Evolutionary conservation across 768 basidiomycete genomes (phyloP).

Genomic region (Podaxis sp.): DNA sequence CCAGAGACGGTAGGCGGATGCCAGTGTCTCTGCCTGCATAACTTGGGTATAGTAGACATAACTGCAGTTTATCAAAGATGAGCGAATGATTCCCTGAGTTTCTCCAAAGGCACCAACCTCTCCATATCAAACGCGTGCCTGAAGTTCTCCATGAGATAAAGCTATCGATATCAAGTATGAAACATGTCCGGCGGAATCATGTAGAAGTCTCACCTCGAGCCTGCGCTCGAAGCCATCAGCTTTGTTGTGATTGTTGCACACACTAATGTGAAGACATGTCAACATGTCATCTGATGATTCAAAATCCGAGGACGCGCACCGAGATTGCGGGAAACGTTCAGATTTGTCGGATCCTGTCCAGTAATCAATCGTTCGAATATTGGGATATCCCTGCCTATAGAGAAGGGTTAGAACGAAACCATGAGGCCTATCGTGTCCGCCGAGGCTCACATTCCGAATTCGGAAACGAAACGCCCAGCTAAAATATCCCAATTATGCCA

Average conservation of each 20-base stretch:
- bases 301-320: constrained; percentile 37
- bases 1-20: constrained; percentile 89
- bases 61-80: constrained; percentile 34
- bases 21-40: constrained; percentile 93
- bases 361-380: constrained; percentile 85
- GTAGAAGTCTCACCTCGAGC: constrained; percentile 56
- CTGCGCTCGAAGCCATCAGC: constrained; percentile 85
- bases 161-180: constrained; percentile 32
- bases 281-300: background rate
- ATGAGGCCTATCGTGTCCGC: background rate
- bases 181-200: background rate
- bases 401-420: background rate
- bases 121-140: constrained; percentile 86
- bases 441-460: constrained; percentile 81
- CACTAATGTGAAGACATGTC: constrained; percentile 33
- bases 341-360: constrained; percentile 77
- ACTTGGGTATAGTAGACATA: constrained; percentile 94
- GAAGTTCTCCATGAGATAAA: constrained; percentile 96
- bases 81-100: background rate
- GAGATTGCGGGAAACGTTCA: constrained; percentile 88
- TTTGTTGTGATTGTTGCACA: constrained; percentile 86
- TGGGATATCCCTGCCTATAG: constrained; percentile 82
- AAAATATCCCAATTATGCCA: constrained; percentile 95
- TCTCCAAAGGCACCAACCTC: constrained; percentile 42
- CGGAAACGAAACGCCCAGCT: constrained; percentile 89